Base-by-base conservation (phyloP, 192 early-diverging fungal species). In the Powellomyces hirtus region DNA sequence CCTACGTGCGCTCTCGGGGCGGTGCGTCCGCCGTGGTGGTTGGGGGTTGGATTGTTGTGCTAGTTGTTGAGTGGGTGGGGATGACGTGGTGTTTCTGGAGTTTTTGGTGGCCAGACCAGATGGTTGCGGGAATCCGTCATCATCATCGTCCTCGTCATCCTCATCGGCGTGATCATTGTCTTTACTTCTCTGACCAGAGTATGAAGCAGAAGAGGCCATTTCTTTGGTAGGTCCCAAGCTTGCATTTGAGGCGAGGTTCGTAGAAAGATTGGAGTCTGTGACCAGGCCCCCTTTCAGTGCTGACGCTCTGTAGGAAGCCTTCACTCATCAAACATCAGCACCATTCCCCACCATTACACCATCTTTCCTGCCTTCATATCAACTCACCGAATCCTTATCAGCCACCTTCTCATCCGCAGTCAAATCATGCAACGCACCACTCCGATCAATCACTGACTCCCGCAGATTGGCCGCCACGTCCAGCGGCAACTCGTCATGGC, bases 341-440 rank as follows among this genome's bases (percentile, higher is more conserved):
- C 8, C 10, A 42, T 42, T 18, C 18, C 40, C 10, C 40, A 18
- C 40, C 18, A 18, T 42, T 18, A 42, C 40, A 42, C 40, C 40
- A 42, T 42, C 8, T 42, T 42, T 8, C 40, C 18, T 42, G 18
- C 8, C 40, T 11, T n/a, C n/a, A n/a, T n/a, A 8, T 42, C 16
- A 4, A 4, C 53, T 34, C 16, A 56, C 53, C 53, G 53, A 29
- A 56, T 56, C 59, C 30, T 40, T 20, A 36, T 29, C 38, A n/a
- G 13, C 51, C 7, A 8, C 61, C 31, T 40, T 1, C 61, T 42
- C 64, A 34, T 22, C 18, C 11, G 13, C 36, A 22, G 26, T 64
- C n/a, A 72, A 35, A 34, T 72, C 38, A 49, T 53, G 30, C 20
- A 72, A 26, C 13, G 34, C 70, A 22, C 70, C 62, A 38, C 62